phyloP scores from a whole-genome alignment of 805 yeast species.

The Jamesozyma jinghongensis region DNA sequence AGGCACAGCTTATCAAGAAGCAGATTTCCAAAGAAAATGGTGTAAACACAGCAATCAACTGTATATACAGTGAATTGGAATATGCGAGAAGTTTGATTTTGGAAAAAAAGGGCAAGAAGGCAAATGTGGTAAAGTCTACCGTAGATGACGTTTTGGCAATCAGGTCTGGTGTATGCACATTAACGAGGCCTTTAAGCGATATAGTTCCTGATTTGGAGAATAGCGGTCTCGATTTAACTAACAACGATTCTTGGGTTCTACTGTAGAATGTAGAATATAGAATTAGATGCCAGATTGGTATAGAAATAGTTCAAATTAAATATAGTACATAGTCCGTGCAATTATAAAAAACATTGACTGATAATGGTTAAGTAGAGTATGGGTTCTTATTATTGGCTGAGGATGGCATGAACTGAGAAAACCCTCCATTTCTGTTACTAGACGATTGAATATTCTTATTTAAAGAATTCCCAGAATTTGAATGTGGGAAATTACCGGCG shows the following conservation, averaged over 20 bases:
- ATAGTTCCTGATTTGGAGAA: background rate
- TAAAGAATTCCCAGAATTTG: slow-evolving; percentile 2
- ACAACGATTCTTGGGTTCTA: slow-evolving; percentile 1
- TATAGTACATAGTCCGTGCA: too few relatives aligned
- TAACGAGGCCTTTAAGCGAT: background rate
- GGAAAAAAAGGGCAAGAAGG: slow-evolving; percentile 32
- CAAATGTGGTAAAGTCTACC: background rate
- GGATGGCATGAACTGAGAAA: slow-evolving; percentile 29
- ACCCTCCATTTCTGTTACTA: slow-evolving; percentile 21
- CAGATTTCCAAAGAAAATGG: slow-evolving; percentile 70
- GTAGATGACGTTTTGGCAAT: background rate
- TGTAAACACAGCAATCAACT: slow-evolving; percentile 62
- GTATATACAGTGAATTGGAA: slow-evolving; percentile 70
- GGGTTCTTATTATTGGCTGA: slow-evolving; percentile 15
- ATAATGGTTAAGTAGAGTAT: slow-evolving; percentile 10
- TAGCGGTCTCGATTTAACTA: background rate
- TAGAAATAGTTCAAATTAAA: too few relatives aligned
- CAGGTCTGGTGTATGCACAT: background rate
- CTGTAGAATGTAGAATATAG: background rate
- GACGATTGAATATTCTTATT: slow-evolving; percentile 5
- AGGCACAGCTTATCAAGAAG: slow-evolving; percentile 55
- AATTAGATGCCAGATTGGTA: too few relatives aligned
- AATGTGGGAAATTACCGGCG: background rate
- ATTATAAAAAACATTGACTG: background rate
- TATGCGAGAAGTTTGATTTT: slow-evolving; percentile 57